Base-by-base conservation (phyloP, 139 green algal genomes). In the Eudorina sp. region DNA sequence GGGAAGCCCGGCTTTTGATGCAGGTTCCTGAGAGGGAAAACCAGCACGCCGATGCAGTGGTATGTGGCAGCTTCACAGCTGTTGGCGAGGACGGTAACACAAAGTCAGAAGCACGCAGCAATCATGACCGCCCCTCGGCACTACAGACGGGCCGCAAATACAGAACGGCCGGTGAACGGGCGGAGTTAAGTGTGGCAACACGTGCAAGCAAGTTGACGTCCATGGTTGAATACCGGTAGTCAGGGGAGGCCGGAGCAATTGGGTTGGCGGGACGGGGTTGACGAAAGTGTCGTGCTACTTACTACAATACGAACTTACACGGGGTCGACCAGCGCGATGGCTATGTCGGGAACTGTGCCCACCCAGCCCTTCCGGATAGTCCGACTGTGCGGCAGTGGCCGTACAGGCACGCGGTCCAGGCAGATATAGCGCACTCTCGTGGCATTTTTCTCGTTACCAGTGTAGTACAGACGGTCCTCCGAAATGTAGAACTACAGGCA, bases 381-480 rank as follows among this genome's bases (percentile, higher is more conserved):
- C 4, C 83, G 38, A 38, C 90, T 91, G 64, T 94, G 90, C 25
- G 92, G 93, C 77, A 94, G 79, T 23, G 93, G 93, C 1, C 93
- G 88, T 7, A 95, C 90, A 21, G 93, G 90, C 5, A 95, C 85
- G 27, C 93, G 69, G 74, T 95, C 93, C 34, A 95, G 83, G 29
- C 85, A 75, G 51, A 95, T 94, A 85, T 94, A 95, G 31, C 78
- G 80, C 23, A 92, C 88, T 21, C 84, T 79, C 4, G 69, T 73
- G 3, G 84, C 45, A 46, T 90, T 80, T 53, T 72, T 80, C 51
- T 83, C 75, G 73, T 93, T 73, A 2, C 43, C 76, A 0, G 43
- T 86, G 90, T 94, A 95, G 86, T 93, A 95, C n/a, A 95, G 73
- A 16, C 92, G 77, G 78, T 95, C 92, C 78, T 92, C 92, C 6